Evolutionary conservation across 129 eudicot genomes (phyloP), one percentile per base, ranked within the genome.

Genomic region (Artemisia annua): DNA sequence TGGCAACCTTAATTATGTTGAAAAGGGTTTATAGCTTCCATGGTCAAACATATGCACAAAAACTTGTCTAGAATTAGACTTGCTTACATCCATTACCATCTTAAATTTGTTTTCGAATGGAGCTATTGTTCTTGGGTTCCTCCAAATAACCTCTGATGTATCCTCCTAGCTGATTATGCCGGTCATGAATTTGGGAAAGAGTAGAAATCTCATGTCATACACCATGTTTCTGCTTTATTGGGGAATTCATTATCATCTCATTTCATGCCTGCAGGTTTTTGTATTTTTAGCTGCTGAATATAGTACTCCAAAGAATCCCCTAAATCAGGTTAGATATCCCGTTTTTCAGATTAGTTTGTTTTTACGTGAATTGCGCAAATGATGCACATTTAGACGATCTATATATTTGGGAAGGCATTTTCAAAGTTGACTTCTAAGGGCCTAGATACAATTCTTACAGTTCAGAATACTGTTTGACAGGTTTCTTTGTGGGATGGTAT

Each of bases 261-360:
- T 19, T 60, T 74, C 46, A 53, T 19, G 52, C 54, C 48, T 83
- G 75, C 91, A 92, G 98, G 98, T 94, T 56, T 95, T 95, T 83
- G 96, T 82, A 54, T 95, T 95, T 87, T 82, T 95, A 76, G 99
- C 99, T 35, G 99, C 99, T 11, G 99, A 95, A 80, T 95, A 95
- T 80, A 89, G 85, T 71, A 95, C 97, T 63, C 89, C 96, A 10
- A 88, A 86, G 77, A 95, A 90, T 75, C 60, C 85, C 22, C 69
- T 90, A 46, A 95, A 90, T 85, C 99, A 95, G 96, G 99, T 83
- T 75, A 18, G 72, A 8, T 70, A 16, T 17, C 14, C 30, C 58
- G 10, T 11, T 19, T 79, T 51, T 17, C 61, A 7, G 11, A 66
- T 11, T 57, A 19, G 22, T 46, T 16, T 26, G 22, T n/a, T 8